A percentile compares a stretch with the other conserved stretches of the same genome.
phyloP scores from a whole-genome alignment of 2,329 filamentous ascomycete genomes.

The Ophiosphaerella narmari region DNA sequence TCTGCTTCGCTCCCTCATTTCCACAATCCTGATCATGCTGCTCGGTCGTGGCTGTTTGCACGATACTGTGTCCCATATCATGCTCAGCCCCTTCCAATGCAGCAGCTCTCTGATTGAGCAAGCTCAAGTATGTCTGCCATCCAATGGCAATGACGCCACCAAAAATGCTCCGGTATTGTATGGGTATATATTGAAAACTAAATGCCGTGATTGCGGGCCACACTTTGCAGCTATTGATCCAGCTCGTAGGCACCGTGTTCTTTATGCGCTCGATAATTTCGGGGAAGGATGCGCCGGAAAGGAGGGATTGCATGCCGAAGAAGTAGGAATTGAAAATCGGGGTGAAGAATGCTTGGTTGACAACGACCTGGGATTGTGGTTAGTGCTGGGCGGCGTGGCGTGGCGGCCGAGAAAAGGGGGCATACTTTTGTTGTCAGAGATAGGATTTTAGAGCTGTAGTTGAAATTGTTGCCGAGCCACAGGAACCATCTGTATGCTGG shows the following conservation, averaged over 20 bases:
- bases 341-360: constrained; percentile 82
- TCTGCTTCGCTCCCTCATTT: background rate
- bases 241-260: constrained; percentile 75
- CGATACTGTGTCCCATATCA: constrained; percentile 4
- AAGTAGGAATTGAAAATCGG: constrained; percentile 63
- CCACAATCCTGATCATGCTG: constrained; percentile 7
- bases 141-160: constrained; percentile 76
- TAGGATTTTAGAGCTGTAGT: constrained; percentile 73
- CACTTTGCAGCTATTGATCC: constrained; percentile 79
- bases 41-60: constrained; percentile 16
- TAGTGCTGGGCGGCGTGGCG: background rate
- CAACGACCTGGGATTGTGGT: constrained; percentile 56
- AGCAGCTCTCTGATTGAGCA: constrained; percentile 76
- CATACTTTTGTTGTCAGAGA: constrained; percentile 70
- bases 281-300: constrained; percentile 63
- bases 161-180: constrained; percentile 81
- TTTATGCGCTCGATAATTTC: constrained; percentile 73
- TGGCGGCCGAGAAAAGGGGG: background rate
- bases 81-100: constrained; percentile 51
- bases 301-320: constrained; percentile 56
- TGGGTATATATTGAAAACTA: constrained; percentile 79
- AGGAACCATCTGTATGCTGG: constrained; percentile 84
- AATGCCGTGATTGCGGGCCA: constrained; percentile 89
- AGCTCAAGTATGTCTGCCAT: constrained; percentile 91
- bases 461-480: constrained; percentile 80